Conservation (phyloP, 257 asterid species). For the Solanum sitiens region DNA sequence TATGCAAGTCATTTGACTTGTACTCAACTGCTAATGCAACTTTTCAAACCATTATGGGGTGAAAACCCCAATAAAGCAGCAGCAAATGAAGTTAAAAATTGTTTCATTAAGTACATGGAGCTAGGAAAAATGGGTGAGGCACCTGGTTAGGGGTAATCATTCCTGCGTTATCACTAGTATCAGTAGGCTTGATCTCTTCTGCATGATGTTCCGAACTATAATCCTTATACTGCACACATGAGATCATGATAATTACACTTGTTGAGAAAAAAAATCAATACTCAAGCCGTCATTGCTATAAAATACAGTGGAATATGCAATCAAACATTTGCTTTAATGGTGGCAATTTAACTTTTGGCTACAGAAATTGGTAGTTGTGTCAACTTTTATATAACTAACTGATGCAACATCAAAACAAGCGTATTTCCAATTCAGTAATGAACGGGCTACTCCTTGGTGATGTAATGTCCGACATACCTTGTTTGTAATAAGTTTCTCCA, state of each 20-base stretch:
- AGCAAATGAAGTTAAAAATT: not conserved
- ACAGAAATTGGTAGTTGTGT: not conserved
- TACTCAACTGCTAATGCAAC: not conserved
- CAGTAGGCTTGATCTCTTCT: not conserved
- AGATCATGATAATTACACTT: not conserved
- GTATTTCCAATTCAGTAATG: not conserved
- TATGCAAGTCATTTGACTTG: not conserved
- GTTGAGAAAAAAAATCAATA: not conserved
- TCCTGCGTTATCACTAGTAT: not conserved
- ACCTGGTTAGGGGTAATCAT: not conserved
- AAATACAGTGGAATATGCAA: not conserved
- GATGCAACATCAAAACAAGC: not conserved
- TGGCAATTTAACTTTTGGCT: not conserved
- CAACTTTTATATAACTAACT: not conserved
- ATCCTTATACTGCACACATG: not conserved
- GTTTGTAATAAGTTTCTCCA: constrained; percentile 21
- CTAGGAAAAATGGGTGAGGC: not conserved
- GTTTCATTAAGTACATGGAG: not conserved
- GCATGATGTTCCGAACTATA: not conserved
- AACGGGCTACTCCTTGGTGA: not conserved
- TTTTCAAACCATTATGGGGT: not conserved
- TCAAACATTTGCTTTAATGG: not conserved
- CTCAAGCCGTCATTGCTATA: not conserved
- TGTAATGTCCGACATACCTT: constrained; percentile 8
- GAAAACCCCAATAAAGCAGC: not conserved